phyloP scores from a whole-genome alignment of 441 rosid species.

The Euphorbia celastroides region DNA sequence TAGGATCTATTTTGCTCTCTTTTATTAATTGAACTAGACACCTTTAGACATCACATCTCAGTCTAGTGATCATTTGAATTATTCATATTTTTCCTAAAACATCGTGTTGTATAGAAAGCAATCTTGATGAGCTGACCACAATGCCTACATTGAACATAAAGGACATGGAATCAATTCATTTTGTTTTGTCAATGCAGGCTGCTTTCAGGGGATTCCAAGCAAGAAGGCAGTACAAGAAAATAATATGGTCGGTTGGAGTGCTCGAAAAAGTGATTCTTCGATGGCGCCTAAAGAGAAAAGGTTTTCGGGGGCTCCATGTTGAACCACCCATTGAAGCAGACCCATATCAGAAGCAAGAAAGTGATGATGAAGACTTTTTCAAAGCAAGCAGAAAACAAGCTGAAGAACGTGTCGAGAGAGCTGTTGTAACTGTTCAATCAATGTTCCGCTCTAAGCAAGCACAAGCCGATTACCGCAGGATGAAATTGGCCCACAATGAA shows the following conservation, averaged over 20 bases:
- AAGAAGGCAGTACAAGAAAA: constrained; percentile 75
- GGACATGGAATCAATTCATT: no score
- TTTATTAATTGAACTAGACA: no score
- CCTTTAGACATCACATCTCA: not conserved
- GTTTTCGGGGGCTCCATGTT: constrained; percentile 80
- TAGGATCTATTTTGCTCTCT: no score
- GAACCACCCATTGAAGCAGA: constrained; percentile 25
- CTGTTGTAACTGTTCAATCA: constrained; percentile 82
- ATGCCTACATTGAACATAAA: no score
- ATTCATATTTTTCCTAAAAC: not conserved
- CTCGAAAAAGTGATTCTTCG: constrained; percentile 86
- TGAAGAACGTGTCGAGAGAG: constrained; percentile 81
- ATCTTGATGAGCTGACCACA: not conserved
- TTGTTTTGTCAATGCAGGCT: constrained; percentile 45
- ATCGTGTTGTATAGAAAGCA: not conserved
- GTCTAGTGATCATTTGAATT: not conserved
- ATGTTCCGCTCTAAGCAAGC: constrained; percentile 98
- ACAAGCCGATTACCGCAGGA: constrained; percentile 80
- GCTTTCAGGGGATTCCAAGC: constrained; percentile 77
- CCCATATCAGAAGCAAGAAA: constrained; percentile 28
- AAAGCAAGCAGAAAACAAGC: constrained; percentile 78
- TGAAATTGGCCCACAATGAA: constrained; percentile 59
- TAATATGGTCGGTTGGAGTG: constrained; percentile 94
- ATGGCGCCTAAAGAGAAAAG: constrained; percentile 94
- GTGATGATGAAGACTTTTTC: constrained; percentile 72